These are phyloP conservation scores for Hymenoscyphus linearis DNA, from an alignment of 2,329 filamentous ascomycete species.

Conservation along the genomic window DNA sequence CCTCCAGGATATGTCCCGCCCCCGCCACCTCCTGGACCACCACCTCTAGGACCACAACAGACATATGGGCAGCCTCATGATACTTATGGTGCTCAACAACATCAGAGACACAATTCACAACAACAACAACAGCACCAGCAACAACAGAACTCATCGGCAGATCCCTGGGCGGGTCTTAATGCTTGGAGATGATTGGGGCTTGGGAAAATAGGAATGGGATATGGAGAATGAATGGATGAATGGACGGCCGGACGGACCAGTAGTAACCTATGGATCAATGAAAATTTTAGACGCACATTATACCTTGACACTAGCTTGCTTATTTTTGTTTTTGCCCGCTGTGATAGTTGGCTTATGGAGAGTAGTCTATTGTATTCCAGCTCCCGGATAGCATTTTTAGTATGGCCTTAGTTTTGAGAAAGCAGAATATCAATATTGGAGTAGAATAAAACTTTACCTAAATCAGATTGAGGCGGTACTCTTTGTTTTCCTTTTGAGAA, in stretches of 20 bases:
- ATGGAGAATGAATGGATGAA: neutral
- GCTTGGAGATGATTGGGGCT: conserved; percentile 54
- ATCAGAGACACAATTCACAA: conserved; percentile 28
- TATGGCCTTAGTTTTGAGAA: too few species aligned
- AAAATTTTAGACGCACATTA: neutral
- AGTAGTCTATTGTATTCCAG: neutral
- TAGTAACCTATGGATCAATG: conserved; percentile 2
- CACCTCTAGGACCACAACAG: conserved; percentile 44
- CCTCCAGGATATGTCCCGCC: conserved; percentile 62
- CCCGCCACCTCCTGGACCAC: conserved; percentile 60
- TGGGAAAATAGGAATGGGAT: neutral
- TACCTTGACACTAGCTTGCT: neutral
- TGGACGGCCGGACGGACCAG: neutral
- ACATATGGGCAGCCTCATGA: conserved; percentile 46
- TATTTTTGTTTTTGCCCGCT: neutral
- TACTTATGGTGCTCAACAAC: conserved; percentile 42
- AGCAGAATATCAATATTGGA: too few species aligned
- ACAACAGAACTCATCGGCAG: conserved; percentile 28
- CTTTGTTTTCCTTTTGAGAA: neutral
- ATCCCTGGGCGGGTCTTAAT: conserved; percentile 68
- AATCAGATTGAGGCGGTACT: neutral
- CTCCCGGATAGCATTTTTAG: too few species aligned
- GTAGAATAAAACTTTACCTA: too few species aligned
- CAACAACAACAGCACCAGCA: conserved; percentile 30
- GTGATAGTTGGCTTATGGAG: neutral